Evolutionary conservation across 192 early-diverging fungal genomes (phyloP).

Genomic region (Jimgerdemannia lactiflua): DNA sequence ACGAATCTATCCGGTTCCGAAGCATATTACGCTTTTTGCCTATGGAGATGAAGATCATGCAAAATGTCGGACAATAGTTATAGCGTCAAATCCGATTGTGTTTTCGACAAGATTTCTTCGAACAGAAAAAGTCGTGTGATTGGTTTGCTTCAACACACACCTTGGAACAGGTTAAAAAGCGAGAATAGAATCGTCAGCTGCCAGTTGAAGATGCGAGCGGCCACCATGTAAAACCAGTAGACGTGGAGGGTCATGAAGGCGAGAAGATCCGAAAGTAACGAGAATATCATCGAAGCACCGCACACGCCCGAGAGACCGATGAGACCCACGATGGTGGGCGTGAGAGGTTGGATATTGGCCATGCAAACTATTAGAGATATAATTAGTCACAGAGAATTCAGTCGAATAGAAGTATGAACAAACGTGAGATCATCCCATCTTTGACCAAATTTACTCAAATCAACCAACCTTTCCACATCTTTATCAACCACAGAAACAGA

Average conservation of each 20-base stretch:
- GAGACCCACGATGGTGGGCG: conserved; percentile 59
- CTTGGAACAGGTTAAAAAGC: conserved; percentile 91
- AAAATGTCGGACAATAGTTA: background rate
- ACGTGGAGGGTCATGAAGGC: conserved; percentile 87
- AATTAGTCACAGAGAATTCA: background rate
- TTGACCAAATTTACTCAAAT: background rate
- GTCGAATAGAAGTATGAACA: no score
- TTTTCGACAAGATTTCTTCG: no score
- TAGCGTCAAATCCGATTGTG: background rate
- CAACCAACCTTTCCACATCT: conserved; percentile 73
- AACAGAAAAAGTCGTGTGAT: background rate
- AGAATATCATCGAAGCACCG: conserved; percentile 83
- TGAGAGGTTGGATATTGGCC: conserved; percentile 39
- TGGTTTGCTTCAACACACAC: conserved; percentile 28
- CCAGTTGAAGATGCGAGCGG: conserved; percentile 92
- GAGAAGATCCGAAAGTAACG: conserved; percentile 81
- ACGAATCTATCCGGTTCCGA: conserved; percentile 88
- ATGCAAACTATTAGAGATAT: conserved; percentile 35
- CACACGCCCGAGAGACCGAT: conserved; percentile 77
- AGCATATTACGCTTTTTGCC: conserved; percentile 85
- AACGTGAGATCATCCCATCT: background rate
- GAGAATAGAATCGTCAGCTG: conserved; percentile 81
- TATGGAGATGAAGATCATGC: conserved; percentile 10
- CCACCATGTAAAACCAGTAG: conserved; percentile 94
- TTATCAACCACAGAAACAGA: conserved; percentile 85